These are phyloP conservation scores for Hortiboletus campestris DNA, from an alignment of 768 basidiomycete genomes.

Conservation along the genomic window DNA sequence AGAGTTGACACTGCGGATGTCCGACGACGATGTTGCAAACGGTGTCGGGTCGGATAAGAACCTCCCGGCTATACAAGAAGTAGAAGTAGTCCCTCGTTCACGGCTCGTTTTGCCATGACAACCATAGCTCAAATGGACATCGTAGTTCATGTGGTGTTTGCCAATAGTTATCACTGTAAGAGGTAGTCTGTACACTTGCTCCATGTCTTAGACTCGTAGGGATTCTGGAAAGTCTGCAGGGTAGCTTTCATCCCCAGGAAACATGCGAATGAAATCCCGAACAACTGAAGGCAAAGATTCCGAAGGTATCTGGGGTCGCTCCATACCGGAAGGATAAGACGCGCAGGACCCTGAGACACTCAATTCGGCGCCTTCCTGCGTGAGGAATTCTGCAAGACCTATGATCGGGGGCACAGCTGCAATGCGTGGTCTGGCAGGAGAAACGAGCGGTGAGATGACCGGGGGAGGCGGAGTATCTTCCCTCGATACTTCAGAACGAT, in stretches of 20 bases:
- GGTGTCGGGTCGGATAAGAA: constrained; percentile 19
- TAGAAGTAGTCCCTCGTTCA: constrained; percentile 14
- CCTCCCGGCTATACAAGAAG: constrained; percentile 7
- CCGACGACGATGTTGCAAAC: constrained; percentile 18
- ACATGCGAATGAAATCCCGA: constrained; percentile 34
- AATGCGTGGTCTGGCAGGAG: constrained; percentile 22
- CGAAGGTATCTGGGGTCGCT: not conserved
- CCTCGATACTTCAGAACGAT: constrained; percentile 1
- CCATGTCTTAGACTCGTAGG: constrained; percentile 14
- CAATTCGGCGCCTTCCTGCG: constrained; percentile 9
- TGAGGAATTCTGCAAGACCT: not conserved
- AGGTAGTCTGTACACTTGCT: not conserved
- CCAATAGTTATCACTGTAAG: not conserved
- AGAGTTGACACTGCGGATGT: constrained; percentile 23
- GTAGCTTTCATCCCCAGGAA: constrained; percentile 34
- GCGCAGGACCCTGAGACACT: not conserved
- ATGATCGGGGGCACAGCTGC: not conserved
- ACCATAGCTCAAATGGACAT: not conserved
- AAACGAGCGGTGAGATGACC: constrained; percentile 28
- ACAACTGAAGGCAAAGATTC: constrained; percentile 29
- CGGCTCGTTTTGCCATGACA: constrained; percentile 6
- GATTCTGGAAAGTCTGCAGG: constrained; percentile 35
- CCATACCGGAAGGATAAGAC: not conserved
- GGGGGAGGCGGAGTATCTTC: constrained; percentile 5
- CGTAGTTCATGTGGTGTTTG: not conserved